A percentile compares a stretch with the other conserved stretches of the same genome.
Evolutionary conservation across 768 basidiomycete genomes (phyloP).

Genomic region (Polyporus arcularius): DNA sequence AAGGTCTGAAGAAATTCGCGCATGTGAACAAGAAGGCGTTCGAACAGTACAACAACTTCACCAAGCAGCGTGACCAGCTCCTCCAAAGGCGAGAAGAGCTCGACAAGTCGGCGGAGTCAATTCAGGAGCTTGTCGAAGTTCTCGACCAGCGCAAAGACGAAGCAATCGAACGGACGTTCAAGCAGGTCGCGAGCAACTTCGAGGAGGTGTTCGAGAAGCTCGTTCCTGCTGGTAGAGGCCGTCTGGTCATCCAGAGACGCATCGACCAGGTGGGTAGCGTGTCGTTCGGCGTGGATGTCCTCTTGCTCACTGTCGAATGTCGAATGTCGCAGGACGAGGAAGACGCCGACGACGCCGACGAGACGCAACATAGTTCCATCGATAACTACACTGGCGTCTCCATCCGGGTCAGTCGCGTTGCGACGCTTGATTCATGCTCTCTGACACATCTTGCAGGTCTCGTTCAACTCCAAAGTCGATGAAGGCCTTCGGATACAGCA

Average conservation of each 20-base stretch:
- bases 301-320: not conserved
- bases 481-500: slow-evolving; percentile 97
- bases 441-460: slow-evolving; percentile 59
- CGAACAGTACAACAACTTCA: slow-evolving; percentile 97
- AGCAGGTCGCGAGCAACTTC: slow-evolving; percentile 96
- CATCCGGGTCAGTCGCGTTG: slow-evolving; percentile 66
- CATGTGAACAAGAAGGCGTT: slow-evolving; percentile 99
- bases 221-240: slow-evolving; percentile 90
- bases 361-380: slow-evolving; percentile 71
- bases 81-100: slow-evolving; percentile 86
- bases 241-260: slow-evolving; percentile 89
- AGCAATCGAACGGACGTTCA: slow-evolving; percentile 97
- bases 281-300: not conserved
- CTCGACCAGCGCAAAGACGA: slow-evolving; percentile 98
- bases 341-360: slow-evolving; percentile 70
- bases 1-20: slow-evolving; percentile 92
- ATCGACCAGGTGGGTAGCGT: slow-evolving; percentile 69
- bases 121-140: slow-evolving; percentile 89
- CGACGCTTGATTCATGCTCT: not conserved
- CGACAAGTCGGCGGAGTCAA: slow-evolving; percentile 85
- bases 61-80: slow-evolving; percentile 94
- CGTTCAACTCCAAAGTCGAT: slow-evolving; percentile 98
- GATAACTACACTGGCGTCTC: slow-evolving; percentile 97
- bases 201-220: slow-evolving; percentile 96
- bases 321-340: slow-evolving; percentile 60